Conservation (phyloP, 2,329 filamentous ascomycete genomes). For the Lecanicillium sp. region DNA sequence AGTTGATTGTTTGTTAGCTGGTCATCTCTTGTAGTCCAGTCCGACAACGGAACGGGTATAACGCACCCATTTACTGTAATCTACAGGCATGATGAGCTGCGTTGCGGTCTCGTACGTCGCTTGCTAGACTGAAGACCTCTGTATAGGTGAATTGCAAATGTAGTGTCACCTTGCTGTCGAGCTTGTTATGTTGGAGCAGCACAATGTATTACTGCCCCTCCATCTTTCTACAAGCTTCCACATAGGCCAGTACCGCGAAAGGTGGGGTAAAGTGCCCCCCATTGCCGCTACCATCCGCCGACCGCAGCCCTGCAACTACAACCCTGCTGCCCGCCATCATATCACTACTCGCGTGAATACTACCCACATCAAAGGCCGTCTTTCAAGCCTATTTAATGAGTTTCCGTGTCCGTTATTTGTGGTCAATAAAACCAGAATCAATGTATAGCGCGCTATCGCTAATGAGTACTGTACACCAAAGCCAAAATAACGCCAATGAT, state of each 20-base stretch:
- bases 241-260: not conserved
- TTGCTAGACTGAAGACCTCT: no score
- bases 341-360: no score
- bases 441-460: constrained; percentile 5
- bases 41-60: not conserved
- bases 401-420: no score
- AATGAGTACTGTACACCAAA: constrained; percentile 8
- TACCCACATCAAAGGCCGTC: no score
- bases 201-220: constrained; percentile 5
- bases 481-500: not conserved
- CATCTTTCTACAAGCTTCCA: constrained; percentile 12
- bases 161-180: not conserved
- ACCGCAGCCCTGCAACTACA: no score
- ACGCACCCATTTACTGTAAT: constrained; percentile 63
- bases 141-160: no score
- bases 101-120: constrained; percentile 1
- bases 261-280: no score
- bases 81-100: constrained; percentile 37
- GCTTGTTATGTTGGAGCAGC: not conserved
- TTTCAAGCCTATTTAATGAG: no score
- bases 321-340: no score
- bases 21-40: not conserved
- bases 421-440: no score
- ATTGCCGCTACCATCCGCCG: not conserved
- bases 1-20: constrained; percentile 4